A percentile compares a stretch with the other conserved stretches of the same genome.
Conservation (phyloP, 306 rosid genomes). For the Pyrus pyrifolia region DNA sequence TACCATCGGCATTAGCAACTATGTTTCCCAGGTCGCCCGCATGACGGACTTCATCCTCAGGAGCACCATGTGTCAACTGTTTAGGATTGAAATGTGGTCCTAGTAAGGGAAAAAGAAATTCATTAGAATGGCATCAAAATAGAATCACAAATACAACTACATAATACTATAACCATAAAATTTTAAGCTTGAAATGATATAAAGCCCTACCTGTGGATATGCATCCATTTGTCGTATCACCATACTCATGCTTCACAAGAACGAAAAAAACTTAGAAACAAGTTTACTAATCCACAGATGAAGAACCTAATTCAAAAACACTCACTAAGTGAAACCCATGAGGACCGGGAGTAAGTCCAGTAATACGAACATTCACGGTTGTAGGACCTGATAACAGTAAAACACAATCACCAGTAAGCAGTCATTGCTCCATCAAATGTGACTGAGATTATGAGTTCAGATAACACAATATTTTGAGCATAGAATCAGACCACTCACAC, state of each 20-base stretch:
- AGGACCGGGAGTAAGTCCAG: constrained; percentile 81
- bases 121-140: background rate
- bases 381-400: constrained; percentile 61
- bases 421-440: background rate
- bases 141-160: constrained; percentile 8
- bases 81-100: constrained; percentile 93
- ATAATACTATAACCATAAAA: background rate
- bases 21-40: constrained; percentile 99
- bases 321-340: constrained; percentile 92
- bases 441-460: background rate
- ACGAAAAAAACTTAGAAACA: constrained; percentile 3
- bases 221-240: constrained; percentile 98
- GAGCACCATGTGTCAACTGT: constrained; percentile 75
- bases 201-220: constrained; percentile 65
- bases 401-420: background rate
- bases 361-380: constrained; percentile 63
- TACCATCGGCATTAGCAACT: constrained; percentile 70
- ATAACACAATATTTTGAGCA: background rate
- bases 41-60: constrained; percentile 83
- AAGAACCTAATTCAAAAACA: constrained; percentile 14
- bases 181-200: constrained; percentile 6
- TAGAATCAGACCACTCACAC: background rate
- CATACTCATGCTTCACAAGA: constrained; percentile 72
- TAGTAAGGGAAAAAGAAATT: background rate
- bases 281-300: background rate